Percentiles rank a stretch among this genome's conserved stretches.
These are phyloP conservation scores for Pseudocercospora fijiensis DNA, from an alignment of 2,329 filamentous ascomycete species.

Conservation along the genomic window DNA sequence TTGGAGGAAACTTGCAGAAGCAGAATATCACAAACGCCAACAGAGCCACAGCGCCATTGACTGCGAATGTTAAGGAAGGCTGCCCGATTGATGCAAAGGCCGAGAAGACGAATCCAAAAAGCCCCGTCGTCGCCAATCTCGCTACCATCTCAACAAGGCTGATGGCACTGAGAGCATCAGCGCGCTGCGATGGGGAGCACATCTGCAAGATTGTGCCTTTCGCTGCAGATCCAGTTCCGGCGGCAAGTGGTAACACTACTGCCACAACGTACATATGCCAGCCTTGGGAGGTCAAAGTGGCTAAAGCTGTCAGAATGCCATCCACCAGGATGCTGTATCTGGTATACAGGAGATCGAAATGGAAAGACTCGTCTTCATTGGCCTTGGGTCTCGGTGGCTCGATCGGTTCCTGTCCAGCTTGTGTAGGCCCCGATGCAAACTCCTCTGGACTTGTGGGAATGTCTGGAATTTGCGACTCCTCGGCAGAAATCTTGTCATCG, in stretches of 20 bases:
- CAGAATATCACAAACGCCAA: conserved; percentile 51
- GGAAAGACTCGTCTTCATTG: conserved; percentile 47
- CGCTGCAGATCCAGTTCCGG: conserved; percentile 66
- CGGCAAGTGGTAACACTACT: conserved; percentile 64
- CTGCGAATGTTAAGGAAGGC: conserved; percentile 64
- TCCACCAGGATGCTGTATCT: conserved; percentile 66
- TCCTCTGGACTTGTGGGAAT: conserved; percentile 35
- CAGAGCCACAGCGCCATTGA: conserved; percentile 62
- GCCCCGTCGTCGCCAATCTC: conserved; percentile 58
- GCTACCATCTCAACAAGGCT: conserved; percentile 70
- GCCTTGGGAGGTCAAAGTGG: conserved; percentile 60
- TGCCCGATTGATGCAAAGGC: conserved; percentile 60
- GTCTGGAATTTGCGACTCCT: conserved; percentile 27
- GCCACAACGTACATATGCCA: conserved; percentile 71
- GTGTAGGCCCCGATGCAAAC: conserved; percentile 34
- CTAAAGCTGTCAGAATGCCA: conserved; percentile 61
- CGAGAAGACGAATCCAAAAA: conserved; percentile 68
- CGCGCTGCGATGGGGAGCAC: conserved; percentile 60
- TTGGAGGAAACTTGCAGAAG: conserved; percentile 48
- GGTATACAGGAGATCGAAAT: conserved; percentile 67
- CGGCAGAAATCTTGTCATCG: conserved; percentile 26
- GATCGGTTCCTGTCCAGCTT: conserved; percentile 50
- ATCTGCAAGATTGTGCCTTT: conserved; percentile 74
- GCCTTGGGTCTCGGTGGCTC: conserved; percentile 31
- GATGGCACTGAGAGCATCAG: conserved; percentile 67